Percentiles rank a stretch among this genome's conserved stretches.
These are phyloP conservation scores for Fusarium setosum DNA, from an alignment of 2,329 filamentous ascomycete species.

Conservation along the genomic window DNA sequence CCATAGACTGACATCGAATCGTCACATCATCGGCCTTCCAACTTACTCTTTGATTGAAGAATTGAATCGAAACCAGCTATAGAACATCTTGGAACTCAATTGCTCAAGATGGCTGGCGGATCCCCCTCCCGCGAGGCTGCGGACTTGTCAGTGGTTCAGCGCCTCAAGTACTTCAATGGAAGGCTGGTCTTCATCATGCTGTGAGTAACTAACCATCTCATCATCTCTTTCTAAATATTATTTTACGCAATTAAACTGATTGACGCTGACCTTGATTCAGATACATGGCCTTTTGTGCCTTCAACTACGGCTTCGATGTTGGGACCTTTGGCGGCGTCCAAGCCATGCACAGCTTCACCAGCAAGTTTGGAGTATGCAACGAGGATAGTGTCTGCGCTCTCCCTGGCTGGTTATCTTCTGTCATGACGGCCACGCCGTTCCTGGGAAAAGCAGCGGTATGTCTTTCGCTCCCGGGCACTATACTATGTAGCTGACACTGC, in stretches of 20 bases:
- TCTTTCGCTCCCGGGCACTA: background rate
- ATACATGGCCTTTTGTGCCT: slow-evolving; percentile 41
- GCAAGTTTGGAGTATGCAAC: slow-evolving; percentile 39
- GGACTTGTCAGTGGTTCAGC: background rate
- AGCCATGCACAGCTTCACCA: slow-evolving; percentile 38
- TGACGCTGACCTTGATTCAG: slow-evolving; percentile 4
- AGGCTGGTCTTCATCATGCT: slow-evolving; percentile 34
- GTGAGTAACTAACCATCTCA: background rate
- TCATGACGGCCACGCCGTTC: slow-evolving; percentile 43
- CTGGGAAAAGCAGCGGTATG: slow-evolving; percentile 37
- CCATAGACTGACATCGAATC: background rate
- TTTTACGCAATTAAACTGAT: background rate
- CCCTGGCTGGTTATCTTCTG: slow-evolving; percentile 35
- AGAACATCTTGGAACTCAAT: background rate
- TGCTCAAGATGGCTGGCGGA: background rate
- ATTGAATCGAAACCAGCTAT: too few species aligned
- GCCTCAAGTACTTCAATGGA: background rate
- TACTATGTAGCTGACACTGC: background rate
- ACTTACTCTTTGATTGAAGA: background rate
- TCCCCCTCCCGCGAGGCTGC: background rate
- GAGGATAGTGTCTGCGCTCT: slow-evolving; percentile 23
- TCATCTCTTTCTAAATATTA: background rate
- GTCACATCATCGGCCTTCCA: background rate
- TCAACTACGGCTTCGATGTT: slow-evolving; percentile 45
- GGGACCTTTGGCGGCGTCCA: slow-evolving; percentile 43